These are phyloP conservation scores for Claviceps cyperi DNA, from an alignment of 2,329 filamentous ascomycete species.

Conservation along the genomic window DNA sequence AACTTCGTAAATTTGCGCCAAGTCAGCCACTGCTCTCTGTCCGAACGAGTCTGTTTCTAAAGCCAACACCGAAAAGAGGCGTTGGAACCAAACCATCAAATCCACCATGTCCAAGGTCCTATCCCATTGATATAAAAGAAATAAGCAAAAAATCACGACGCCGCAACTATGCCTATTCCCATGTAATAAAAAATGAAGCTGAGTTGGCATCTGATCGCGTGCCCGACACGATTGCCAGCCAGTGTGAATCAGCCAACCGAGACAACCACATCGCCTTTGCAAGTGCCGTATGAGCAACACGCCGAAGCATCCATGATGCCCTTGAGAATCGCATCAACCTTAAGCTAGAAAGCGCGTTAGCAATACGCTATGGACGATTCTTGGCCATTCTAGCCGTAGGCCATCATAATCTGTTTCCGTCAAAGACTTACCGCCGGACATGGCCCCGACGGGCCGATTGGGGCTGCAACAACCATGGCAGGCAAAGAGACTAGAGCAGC, in stretches of 20 bases:
- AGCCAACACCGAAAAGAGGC: not conserved
- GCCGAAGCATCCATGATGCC: constrained; percentile 31
- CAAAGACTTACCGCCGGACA: constrained; percentile 18
- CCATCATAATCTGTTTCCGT: no score
- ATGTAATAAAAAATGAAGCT: not conserved
- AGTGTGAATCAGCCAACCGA: constrained; percentile 20
- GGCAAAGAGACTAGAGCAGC: constrained; percentile 7
- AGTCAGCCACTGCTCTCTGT: not conserved
- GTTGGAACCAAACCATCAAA: not conserved
- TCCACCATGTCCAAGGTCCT: no score
- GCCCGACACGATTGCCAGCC: not conserved
- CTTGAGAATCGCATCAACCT: constrained; percentile 30
- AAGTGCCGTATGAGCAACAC: constrained; percentile 40
- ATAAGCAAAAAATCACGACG: not conserved
- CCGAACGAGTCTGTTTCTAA: not conserved
- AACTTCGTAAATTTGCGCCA: not conserved
- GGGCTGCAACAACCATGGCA: constrained; percentile 10
- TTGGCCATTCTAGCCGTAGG: no score
- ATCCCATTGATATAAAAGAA: not conserved
- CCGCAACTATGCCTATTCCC: not conserved
- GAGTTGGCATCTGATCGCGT: not conserved
- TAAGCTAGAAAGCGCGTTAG: constrained; percentile 11
- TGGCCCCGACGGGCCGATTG: constrained; percentile 20
- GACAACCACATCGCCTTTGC: constrained; percentile 27
- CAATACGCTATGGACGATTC: not conserved